These are phyloP conservation scores for Cryptococcus sp. DNA, from an alignment of 1,284 basidiomycete genomes.

Conservation along the genomic window DNA sequence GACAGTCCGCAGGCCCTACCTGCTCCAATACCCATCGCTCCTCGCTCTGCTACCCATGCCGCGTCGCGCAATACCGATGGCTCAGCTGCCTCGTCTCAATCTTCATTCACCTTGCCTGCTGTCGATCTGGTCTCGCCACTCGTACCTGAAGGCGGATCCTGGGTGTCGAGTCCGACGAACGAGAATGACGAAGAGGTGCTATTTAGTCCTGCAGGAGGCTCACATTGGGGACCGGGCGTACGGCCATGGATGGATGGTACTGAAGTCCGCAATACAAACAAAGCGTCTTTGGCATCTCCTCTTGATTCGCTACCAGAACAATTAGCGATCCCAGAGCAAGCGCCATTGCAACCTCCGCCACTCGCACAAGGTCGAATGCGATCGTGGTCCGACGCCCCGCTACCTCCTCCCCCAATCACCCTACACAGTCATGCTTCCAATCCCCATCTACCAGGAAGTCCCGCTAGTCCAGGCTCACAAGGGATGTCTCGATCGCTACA, in stretches of 20 bases:
- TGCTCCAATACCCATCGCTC: slow-evolving; percentile 5
- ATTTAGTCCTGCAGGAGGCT: slow-evolving; percentile 23
- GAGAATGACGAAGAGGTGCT: slow-evolving; percentile 36
- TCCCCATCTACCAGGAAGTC: slow-evolving; percentile 8
- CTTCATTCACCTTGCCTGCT: slow-evolving; percentile 27
- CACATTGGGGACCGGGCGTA: slow-evolving; percentile 35
- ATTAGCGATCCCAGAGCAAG: slow-evolving; percentile 1
- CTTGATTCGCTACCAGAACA: slow-evolving; percentile 31
- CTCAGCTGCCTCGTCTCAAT: slow-evolving; percentile 21
- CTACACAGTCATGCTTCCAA: slow-evolving; percentile 8
- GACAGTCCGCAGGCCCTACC: background rate
- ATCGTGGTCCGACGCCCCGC: slow-evolving; percentile 42
- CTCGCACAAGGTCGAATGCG: slow-evolving; percentile 20
- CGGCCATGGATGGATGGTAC: slow-evolving; percentile 41
- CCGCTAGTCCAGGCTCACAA: slow-evolving; percentile 3
- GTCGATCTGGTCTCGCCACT: slow-evolving; percentile 19
- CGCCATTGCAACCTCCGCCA: slow-evolving; percentile 4
- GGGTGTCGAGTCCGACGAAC: slow-evolving; percentile 27
- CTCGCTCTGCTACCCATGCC: slow-evolving; percentile 16
- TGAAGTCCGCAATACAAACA: slow-evolving; percentile 19
- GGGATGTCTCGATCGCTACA: slow-evolving; percentile 12
- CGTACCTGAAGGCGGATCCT: slow-evolving; percentile 12
- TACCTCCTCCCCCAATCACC: slow-evolving; percentile 9
- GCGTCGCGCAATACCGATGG: slow-evolving; percentile 1
- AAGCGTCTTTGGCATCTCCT: slow-evolving; percentile 26